Evolutionary conservation across 116 monocot genomes (phyloP).

Genomic region (Zostera marina): DNA sequence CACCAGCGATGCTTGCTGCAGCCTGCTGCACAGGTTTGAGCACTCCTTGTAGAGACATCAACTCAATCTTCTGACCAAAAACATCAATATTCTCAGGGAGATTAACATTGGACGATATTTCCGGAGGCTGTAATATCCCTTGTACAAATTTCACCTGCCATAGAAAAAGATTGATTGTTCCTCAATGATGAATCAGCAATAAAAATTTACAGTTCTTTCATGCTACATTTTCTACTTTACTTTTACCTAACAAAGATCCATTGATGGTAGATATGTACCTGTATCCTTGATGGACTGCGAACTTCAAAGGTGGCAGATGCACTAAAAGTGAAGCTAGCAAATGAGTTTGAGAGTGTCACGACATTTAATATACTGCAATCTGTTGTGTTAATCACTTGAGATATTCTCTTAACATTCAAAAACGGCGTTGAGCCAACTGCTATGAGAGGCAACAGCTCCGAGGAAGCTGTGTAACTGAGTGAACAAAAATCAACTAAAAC

Average conservation of each 20-base stretch:
- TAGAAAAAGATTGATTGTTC: not conserved
- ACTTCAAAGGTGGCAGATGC: slow-evolving; percentile 91
- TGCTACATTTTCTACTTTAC: too few species aligned
- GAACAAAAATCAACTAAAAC: not conserved
- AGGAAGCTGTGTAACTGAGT: slow-evolving; percentile 84
- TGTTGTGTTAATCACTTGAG: slow-evolving; percentile 59
- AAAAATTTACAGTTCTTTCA: not conserved
- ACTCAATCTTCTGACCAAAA: slow-evolving; percentile 58
- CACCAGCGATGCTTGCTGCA: slow-evolving; percentile 31
- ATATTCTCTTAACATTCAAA: slow-evolving; percentile 67
- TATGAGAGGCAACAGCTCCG: slow-evolving; percentile 75
- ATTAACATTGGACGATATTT: slow-evolving; percentile 45
- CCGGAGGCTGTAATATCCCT: slow-evolving; percentile 59
- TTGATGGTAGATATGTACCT: slow-evolving; percentile 29
- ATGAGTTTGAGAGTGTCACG: slow-evolving; percentile 44
- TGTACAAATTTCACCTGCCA: slow-evolving; percentile 78
- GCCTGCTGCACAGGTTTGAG: slow-evolving; percentile 52
- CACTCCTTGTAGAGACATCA: slow-evolving; percentile 37
- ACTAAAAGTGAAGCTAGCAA: slow-evolving; percentile 60
- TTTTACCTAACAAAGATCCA: not conserved
- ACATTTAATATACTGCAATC: slow-evolving; percentile 46
- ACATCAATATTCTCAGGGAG: slow-evolving; percentile 53
- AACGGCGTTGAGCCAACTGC: slow-evolving; percentile 44
- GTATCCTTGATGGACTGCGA: slow-evolving; percentile 74
- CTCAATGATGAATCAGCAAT: not conserved